Evolutionary conservation across 192 early-diverging fungal species (phyloP).

Genomic region (Mortierella claussenii): DNA sequence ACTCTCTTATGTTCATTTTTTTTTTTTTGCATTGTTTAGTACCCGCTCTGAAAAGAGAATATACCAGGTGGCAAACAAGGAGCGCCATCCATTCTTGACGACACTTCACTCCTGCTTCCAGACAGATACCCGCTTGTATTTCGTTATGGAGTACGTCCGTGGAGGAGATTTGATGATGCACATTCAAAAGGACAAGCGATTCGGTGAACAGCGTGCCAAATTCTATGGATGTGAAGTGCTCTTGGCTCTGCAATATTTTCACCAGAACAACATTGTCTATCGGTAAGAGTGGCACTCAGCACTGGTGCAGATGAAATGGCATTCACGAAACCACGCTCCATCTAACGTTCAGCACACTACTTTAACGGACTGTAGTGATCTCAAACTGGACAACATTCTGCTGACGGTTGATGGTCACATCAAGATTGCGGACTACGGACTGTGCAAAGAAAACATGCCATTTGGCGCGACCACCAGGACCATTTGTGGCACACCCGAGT

Average conservation of each 20-base stretch:
- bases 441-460: slow-evolving; percentile 97
- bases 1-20: background rate
- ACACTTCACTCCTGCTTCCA: slow-evolving; percentile 98
- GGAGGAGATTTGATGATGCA: slow-evolving; percentile 99
- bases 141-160: slow-evolving; percentile 97
- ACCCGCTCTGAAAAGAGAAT: slow-evolving; percentile 95
- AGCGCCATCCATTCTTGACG: slow-evolving; percentile 94
- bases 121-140: slow-evolving; percentile 93
- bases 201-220: slow-evolving; percentile 91
- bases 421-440: slow-evolving; percentile 98
- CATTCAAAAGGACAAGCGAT: slow-evolving; percentile 91
- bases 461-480: slow-evolving; percentile 88
- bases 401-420: slow-evolving; percentile 94
- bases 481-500: slow-evolving; percentile 99
- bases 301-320: no score
- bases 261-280: slow-evolving; percentile 92
- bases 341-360: no score
- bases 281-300: slow-evolving; percentile 56
- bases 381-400: slow-evolving; percentile 98
- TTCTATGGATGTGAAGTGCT: slow-evolving; percentile 97
- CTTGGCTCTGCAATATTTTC: slow-evolving; percentile 95
- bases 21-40: slow-evolving; percentile 36
- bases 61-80: slow-evolving; percentile 90
- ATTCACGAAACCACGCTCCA: no score
- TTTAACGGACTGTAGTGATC: slow-evolving; percentile 80